Conservation (phyloP, 176 grass and related monocot genomes). For the Elaeis guineensis region DNA sequence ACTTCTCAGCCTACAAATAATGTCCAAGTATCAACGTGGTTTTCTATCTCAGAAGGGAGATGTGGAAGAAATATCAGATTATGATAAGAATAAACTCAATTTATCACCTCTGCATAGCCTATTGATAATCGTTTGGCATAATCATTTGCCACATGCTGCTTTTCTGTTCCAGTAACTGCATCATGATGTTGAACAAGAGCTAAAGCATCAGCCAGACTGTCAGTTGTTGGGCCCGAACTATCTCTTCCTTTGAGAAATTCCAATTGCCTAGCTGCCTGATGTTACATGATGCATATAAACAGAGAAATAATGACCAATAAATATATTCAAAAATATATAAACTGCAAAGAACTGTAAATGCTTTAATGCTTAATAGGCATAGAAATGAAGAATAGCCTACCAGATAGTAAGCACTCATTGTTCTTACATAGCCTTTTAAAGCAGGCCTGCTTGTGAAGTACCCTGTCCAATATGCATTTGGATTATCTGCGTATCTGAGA, state of each 20-base stretch:
- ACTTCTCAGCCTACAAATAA: conserved; percentile 55
- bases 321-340: neutral
- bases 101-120: conserved; percentile 62
- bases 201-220: conserved; percentile 69
- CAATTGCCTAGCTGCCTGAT: conserved; percentile 78
- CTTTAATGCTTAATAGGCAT: too few relatives aligned
- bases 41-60: neutral
- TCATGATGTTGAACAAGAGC: conserved; percentile 86
- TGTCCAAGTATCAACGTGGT: neutral
- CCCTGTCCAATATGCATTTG: conserved; percentile 95
- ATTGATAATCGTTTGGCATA: conserved; percentile 94
- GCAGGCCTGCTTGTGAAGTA: conserved; percentile 94
- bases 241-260: conserved; percentile 67
- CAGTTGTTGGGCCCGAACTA: conserved; percentile 36
- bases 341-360: neutral
- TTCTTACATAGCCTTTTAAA: conserved; percentile 68
- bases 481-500: conserved; percentile 84
- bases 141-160: conserved; percentile 95
- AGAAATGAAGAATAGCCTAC: conserved; percentile 14
- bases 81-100: too few relatives aligned
- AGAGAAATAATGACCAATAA: neutral
- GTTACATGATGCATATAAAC: neutral
- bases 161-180: conserved; percentile 94
- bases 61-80: too few relatives aligned
- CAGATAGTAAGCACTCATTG: conserved; percentile 90